phyloP scores from a whole-genome alignment of 306 rosid species.

The Boehmeria nivea region DNA sequence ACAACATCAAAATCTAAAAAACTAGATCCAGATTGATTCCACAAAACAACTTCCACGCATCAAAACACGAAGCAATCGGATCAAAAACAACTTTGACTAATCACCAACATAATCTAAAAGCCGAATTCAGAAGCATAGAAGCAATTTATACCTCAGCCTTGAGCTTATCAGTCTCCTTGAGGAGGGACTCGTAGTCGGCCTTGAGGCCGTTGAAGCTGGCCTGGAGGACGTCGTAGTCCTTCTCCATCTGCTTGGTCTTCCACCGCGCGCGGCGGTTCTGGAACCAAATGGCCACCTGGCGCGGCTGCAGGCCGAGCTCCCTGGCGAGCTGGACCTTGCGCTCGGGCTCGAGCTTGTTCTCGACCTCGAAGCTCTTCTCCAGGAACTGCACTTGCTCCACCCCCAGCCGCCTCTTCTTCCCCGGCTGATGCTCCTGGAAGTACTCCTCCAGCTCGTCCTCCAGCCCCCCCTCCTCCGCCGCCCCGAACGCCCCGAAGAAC shows the following conservation, averaged over 20 bases:
- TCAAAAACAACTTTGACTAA: background rate
- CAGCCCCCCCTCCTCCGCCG: slow-evolving; percentile 40
- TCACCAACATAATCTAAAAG: background rate
- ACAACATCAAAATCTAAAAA: too few relatives aligned
- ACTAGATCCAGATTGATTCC: too few relatives aligned
- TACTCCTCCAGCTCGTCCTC: slow-evolving; percentile 61
- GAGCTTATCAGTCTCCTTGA: slow-evolving; percentile 53
- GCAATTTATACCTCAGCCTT: slow-evolving; percentile 49
- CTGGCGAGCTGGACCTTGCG: slow-evolving; percentile 65
- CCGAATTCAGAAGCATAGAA: too few relatives aligned
- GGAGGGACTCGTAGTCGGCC: slow-evolving; percentile 46
- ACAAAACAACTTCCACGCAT: too few relatives aligned
- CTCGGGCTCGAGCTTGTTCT: slow-evolving; percentile 84
- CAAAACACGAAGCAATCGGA: background rate
- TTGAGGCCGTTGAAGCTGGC: slow-evolving; percentile 45
- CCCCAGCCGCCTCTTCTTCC: slow-evolving; percentile 70
- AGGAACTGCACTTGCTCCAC: slow-evolving; percentile 68
- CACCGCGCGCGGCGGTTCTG: slow-evolving; percentile 87
- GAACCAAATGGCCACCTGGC: slow-evolving; percentile 95
- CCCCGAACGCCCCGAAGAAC: slow-evolving; percentile 34
- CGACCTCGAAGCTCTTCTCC: slow-evolving; percentile 78
- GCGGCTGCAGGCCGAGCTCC: slow-evolving; percentile 85
- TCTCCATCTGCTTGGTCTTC: slow-evolving; percentile 80
- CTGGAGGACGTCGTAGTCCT: slow-evolving; percentile 57
- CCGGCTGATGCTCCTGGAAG: slow-evolving; percentile 61